Evolutionary conservation across 306 rosid genomes (phyloP).

Genomic region (Vicia villosa): DNA sequence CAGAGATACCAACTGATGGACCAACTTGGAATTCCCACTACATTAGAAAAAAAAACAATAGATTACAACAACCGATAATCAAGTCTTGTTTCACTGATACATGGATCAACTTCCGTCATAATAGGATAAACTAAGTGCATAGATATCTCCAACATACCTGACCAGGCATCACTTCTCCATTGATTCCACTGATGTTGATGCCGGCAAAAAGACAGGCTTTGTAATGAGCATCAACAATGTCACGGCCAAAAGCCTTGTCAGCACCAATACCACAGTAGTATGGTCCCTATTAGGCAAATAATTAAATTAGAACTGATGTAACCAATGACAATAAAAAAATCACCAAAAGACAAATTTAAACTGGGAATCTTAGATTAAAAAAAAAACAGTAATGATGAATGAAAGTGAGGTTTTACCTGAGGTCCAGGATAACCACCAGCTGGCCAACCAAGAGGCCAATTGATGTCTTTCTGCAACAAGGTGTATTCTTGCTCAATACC

Average conservation of each 20-base stretch:
- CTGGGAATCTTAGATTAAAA: not conserved
- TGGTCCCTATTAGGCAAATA: slow-evolving; percentile 66
- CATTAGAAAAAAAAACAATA: slow-evolving; percentile 13
- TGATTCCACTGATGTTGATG: slow-evolving; percentile 82
- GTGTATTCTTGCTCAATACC: slow-evolving; percentile 81
- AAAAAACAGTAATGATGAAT: not conserved
- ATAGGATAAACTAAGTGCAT: too few relatives aligned
- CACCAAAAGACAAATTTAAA: too few relatives aligned
- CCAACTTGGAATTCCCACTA: slow-evolving; percentile 99
- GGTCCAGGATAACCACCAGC: slow-evolving; percentile 68
- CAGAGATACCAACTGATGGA: slow-evolving; percentile 82
- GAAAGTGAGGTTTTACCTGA: slow-evolving; percentile 41
- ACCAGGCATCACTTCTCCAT: slow-evolving; percentile 98
- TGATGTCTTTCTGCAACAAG: slow-evolving; percentile 53
- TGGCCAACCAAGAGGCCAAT: slow-evolving; percentile 76
- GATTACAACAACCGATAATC: too few relatives aligned
- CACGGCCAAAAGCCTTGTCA: slow-evolving; percentile 92
- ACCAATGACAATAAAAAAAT: not conserved
- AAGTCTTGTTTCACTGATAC: too few relatives aligned
- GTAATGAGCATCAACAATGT: slow-evolving; percentile 85
- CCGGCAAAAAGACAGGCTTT: slow-evolving; percentile 95
- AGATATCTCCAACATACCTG: slow-evolving; percentile 48
- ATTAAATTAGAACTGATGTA: not conserved
- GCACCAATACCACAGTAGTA: slow-evolving; percentile 85
- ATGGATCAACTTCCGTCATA: too few relatives aligned